Base-by-base conservation (phyloP, 495 filamentous ascomycete genomes). In the Penicillium diatomitis region DNA sequence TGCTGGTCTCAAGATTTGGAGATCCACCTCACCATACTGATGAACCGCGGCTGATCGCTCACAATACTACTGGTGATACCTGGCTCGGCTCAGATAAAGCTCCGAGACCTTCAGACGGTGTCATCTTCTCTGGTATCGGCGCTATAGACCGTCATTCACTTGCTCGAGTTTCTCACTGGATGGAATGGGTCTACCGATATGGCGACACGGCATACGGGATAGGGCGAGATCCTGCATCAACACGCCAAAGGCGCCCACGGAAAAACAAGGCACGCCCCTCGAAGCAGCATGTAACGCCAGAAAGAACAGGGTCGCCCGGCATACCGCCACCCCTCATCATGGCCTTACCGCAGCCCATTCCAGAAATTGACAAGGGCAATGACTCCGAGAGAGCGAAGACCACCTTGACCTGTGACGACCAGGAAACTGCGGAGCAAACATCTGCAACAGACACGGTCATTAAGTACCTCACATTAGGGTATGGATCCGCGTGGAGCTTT, bases 1-100 rank as follows among this genome's bases (percentile, higher is more conserved):
- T 97, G 44, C 70, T 96, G 41, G 88, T 96, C 5, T 88, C 86
- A 5, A 80, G 83, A 56, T 96, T 91, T 65, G 92, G 89, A 6
- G 76, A 86, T 37, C 61, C 61, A 6, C 46, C 56, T 8, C 33
- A 28, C 2, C 47, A 48, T 4, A 27, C 34, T 5, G 53, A 50
- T 3, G 53, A 52, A n/a, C 46, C 52, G 11, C 41, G 50, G 12
- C 31, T 45, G 33, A 30, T 28, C 29, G 35, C 50, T 36, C 44
- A 43, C 28, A 34, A 41, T 32, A 45, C 47, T 41, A 56, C 20
- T 6, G 41, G 56, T 39, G 47, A 28, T 4, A 45, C 27, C 45
- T 95, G 87, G 88, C 75, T 90, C 41, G 86, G 86, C 3, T 69
- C 67, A 38, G 84, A 82, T 12, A 62, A 62, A 34, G 71, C 79